Base-by-base conservation (phyloP, 2,329 filamentous ascomycete species). In the Niveomyces coronatus region DNA sequence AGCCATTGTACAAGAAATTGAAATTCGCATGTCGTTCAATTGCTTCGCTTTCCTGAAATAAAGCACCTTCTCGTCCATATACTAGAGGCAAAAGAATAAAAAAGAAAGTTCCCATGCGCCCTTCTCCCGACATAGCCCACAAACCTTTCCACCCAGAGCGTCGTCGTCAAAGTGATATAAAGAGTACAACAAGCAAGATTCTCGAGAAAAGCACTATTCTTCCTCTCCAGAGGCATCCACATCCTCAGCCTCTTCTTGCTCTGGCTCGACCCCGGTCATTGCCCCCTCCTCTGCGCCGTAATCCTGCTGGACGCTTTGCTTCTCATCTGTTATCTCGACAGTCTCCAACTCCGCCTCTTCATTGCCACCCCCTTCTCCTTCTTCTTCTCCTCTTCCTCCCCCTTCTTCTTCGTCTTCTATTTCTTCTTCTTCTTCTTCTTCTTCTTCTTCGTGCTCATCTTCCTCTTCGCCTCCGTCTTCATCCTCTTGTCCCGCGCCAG, bases 161-260 rank as follows among this genome's bases (percentile, higher is more conserved):
- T 31, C 37, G 9, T 34, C 18, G n/a, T 26, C 23, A 10, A 22
- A 24, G 29, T 31, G 9, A 18, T 18, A 20, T 34, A 34, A 34
- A 16, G 17, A 39, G 20, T 30, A 34, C 26, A 39, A 28, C n/a
- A 17, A 31, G n/a, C n/a, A n/a, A 22, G 17, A 14, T 17, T n/a
- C 17, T 29, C 16, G 29, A 18, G 14, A 7, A 4, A n/a, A n/a
- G 17, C 34, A 18, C 33, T 44, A 59, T 41, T 55, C 49, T 22
- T 58, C 54, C 36, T 60, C 57, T 13, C 57, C 57, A 37, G 58
- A 55, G 4, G 56, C 56, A 24, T 60, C 57, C 11, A 58, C 49
- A 26, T 58, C 57, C 23, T 28, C 28, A 3, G 9, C 27, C 10
- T 31, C 39, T n/a, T 36, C 39, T 9, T 36, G 20, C 22, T 19